A percentile compares a stretch with the other conserved stretches of the same genome.
phyloP scores from a whole-genome alignment of 106 monocot species.

The Dioscorea dumetorum region DNA sequence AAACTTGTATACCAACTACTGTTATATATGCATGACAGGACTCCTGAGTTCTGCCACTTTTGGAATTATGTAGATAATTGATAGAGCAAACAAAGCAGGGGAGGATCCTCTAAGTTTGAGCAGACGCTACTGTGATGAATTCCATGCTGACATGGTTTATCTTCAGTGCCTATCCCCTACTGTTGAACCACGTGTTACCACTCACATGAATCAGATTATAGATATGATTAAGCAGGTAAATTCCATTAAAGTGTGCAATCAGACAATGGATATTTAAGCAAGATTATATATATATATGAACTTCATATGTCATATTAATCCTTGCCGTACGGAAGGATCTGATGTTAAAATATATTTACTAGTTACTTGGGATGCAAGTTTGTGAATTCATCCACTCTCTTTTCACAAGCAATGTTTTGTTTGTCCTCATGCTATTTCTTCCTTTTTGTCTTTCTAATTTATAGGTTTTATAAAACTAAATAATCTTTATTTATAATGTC shows the following conservation, averaged over 20 bases:
- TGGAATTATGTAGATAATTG: slow-evolving; percentile 95
- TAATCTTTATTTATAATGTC: no score
- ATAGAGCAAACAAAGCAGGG: slow-evolving; percentile 71
- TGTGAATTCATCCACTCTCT: no score
- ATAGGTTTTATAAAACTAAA: no score
- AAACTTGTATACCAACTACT: slow-evolving; percentile 33
- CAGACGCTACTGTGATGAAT: slow-evolving; percentile 81
- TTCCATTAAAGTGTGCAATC: neutral
- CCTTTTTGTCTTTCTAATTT: no score
- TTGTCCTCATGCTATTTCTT: no score
- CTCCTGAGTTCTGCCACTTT: slow-evolving; percentile 66
- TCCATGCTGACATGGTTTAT: slow-evolving; percentile 71
- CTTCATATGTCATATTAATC: no score
- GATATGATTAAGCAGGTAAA: slow-evolving; percentile 88
- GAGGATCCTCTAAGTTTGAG: slow-evolving; percentile 88
- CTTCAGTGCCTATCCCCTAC: slow-evolving; percentile 84
- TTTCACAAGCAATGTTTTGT: no score
- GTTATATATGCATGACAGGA: slow-evolving; percentile 67
- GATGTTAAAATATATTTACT: no score
- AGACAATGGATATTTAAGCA: no score
- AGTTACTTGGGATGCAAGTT: no score
- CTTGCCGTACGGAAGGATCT: no score
- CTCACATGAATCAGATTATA: slow-evolving; percentile 81
- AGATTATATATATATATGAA: no score
- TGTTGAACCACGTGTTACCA: slow-evolving; percentile 80